phyloP scores from a whole-genome alignment of 441 rosid genomes.

The Brassica balearica region DNA sequence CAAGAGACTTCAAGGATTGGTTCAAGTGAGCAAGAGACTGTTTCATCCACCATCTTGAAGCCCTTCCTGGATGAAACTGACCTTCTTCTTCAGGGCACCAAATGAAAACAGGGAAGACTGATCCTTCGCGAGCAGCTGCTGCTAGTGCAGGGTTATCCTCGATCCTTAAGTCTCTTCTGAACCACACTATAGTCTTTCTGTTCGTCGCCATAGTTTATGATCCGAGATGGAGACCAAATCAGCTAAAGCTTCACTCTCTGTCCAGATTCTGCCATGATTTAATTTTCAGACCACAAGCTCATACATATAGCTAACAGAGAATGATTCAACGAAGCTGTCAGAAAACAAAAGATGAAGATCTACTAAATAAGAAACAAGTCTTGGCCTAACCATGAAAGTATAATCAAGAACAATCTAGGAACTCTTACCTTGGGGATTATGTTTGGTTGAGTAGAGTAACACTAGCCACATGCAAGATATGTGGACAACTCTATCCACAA shows the following conservation, averaged over 20 bases:
- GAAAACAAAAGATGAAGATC: too few species aligned
- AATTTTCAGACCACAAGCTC: not conserved
- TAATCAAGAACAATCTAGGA: slow-evolving; percentile 11
- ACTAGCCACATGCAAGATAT: slow-evolving; percentile 20
- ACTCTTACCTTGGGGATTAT: slow-evolving; percentile 19
- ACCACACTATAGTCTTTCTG: slow-evolving; percentile 86
- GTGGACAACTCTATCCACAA: slow-evolving; percentile 17
- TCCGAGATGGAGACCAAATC: slow-evolving; percentile 7
- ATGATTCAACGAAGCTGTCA: not conserved
- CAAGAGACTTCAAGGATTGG: slow-evolving; percentile 75
- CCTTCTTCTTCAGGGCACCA: slow-evolving; percentile 96
- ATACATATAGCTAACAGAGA: not conserved
- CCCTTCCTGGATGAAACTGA: slow-evolving; percentile 87
- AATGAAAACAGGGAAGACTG: slow-evolving; percentile 74
- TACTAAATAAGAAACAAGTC: not conserved
- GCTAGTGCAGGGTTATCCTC: slow-evolving; percentile 94
- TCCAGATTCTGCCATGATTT: slow-evolving; percentile 11
- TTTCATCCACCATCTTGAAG: slow-evolving; percentile 98
- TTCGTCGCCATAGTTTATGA: slow-evolving; percentile 47
- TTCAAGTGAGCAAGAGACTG: slow-evolving; percentile 73
- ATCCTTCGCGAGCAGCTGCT: slow-evolving; percentile 78
- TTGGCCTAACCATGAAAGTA: slow-evolving; percentile 17
- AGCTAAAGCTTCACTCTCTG: slow-evolving; percentile 9
- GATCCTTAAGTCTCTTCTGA: slow-evolving; percentile 89
- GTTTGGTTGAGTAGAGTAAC: not conserved